Evolutionary conservation across 2,329 filamentous ascomycete species (phyloP).

Genomic region (Trichoderma sp.): DNA sequence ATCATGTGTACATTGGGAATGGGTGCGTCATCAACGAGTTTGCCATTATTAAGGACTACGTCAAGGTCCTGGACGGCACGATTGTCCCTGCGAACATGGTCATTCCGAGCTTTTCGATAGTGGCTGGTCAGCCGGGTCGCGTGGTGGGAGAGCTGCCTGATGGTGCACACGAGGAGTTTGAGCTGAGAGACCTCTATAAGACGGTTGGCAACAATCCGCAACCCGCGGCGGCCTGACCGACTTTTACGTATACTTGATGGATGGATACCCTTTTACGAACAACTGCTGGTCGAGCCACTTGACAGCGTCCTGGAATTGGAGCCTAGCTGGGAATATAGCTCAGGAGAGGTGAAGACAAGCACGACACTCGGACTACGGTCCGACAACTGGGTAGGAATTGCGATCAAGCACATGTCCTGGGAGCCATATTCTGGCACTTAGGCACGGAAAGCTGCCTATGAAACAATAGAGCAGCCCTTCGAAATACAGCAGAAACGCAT

Average conservation of each 20-base stretch:
- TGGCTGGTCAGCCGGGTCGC: slow-evolving; percentile 78
- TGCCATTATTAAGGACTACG: slow-evolving; percentile 90
- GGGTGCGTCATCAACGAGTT: slow-evolving; percentile 80
- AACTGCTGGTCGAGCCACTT: background rate
- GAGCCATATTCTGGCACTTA: background rate
- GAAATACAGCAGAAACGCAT: background rate
- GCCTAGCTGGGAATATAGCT: background rate
- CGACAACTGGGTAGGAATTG: background rate
- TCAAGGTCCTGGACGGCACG: slow-evolving; percentile 80
- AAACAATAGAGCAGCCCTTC: background rate
- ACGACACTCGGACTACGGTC: background rate
- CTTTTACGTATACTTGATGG: background rate
- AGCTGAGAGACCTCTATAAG: slow-evolving; percentile 65
- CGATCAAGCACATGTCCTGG: background rate
- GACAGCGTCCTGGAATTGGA: background rate
- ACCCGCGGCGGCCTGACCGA: slow-evolving; percentile 31
- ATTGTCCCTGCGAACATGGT: slow-evolving; percentile 88
- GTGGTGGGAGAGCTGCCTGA: slow-evolving; percentile 81
- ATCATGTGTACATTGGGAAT: slow-evolving; percentile 81
- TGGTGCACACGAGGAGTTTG: slow-evolving; percentile 65
- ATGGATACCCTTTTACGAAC: background rate
- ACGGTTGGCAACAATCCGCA: slow-evolving; percentile 60
- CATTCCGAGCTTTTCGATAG: slow-evolving; percentile 86
- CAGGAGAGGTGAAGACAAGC: background rate
- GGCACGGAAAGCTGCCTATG: background rate